A percentile compares a stretch with the other conserved stretches of the same genome.
phyloP scores from a whole-genome alignment of 1,284 basidiomycete genomes.

The Anthracocystis walkeri region DNA sequence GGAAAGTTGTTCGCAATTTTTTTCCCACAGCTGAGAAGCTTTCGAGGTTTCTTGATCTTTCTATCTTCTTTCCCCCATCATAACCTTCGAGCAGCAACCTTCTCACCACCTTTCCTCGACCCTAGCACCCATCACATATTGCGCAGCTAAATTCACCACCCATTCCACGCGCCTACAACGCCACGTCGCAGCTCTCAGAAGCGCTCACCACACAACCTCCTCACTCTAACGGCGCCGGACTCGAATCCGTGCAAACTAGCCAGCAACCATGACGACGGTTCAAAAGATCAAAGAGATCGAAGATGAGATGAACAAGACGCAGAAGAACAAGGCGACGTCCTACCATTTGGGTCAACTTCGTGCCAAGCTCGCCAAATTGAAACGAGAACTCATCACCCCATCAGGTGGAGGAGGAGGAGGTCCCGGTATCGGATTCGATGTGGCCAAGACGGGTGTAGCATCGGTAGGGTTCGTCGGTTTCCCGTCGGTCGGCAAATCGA shows the following conservation, averaged over 20 bases:
- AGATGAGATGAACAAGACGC: conserved; percentile 74
- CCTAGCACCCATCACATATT: neutral
- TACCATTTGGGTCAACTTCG: conserved; percentile 97
- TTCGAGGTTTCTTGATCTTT: neutral
- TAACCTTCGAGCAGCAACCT: neutral
- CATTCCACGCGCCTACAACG: too few species aligned
- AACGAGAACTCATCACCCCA: conserved; percentile 90
- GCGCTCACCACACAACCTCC: neutral
- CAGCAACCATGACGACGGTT: conserved; percentile 56
- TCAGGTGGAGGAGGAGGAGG: conserved; percentile 82
- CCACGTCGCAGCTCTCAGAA: neutral
- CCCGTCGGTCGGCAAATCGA: conserved; percentile 78
- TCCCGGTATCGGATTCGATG: conserved; percentile 81
- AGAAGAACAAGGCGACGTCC: conserved; percentile 86
- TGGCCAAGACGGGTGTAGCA: conserved; percentile 93
- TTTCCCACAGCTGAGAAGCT: conserved; percentile 17
- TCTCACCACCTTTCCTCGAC: neutral
- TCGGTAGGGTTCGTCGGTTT: conserved; percentile 79
- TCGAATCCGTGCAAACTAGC: conserved; percentile 25
- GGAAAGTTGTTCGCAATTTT: conserved; percentile 41
- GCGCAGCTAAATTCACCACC: neutral
- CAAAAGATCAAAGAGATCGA: conserved; percentile 69
- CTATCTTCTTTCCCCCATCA: conserved; percentile 5
- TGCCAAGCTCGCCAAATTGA: conserved; percentile 96
- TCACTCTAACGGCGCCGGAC: conserved; percentile 19